Evolutionary conservation across 208 protist genomes (phyloP), one percentile per base, ranked within the genome.

Genomic region (Leptomonas seymouri): DNA sequence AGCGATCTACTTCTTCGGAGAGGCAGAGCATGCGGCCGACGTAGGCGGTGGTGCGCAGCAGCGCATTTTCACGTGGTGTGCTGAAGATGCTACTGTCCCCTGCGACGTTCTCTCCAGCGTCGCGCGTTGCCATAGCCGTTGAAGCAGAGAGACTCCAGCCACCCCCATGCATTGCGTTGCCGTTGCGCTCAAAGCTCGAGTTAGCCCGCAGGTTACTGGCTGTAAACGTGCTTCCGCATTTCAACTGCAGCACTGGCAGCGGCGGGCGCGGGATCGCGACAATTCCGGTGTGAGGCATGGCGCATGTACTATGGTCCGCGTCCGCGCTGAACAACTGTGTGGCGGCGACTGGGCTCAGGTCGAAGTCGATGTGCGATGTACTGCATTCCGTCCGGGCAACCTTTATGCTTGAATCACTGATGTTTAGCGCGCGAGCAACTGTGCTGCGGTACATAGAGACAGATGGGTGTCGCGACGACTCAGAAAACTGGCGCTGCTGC

Each of bases 151-250:
- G 46, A 30, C 23, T 55, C 15, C 44, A 21, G 23, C 27, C 42
- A 44, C 46, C 20, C 23, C 25, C 3, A 50, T 21, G 25, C 51
- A 46, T 12, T 7, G 16, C 21, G 42, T 23, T 28, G 44, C 58
- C 58, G 8, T 64, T 46, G n/a, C 57, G 71, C 44, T 77, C 71
- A 20, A 71, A 77, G 41, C 25, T 60, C 2, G 42, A 58, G 63
- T 77, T 71, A 46, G 71, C 63, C 31, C 71, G 71, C 39, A 77
- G 25, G 50, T 77, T 77, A 41, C 62, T 77, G 16, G 71, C 71
- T 3, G 71, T 77, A 23, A 77, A 77, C 30, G 71, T 74, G 67
- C 66, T 78, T 4, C 73, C 67, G 46, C 67, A 74, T 36, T 69
- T 56, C 8, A 69, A 48, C 15, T 74, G 64, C 21, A 78, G 73